Conservation (phyloP, 768 basidiomycete species). For the Tricholoma saponaceum region DNA sequence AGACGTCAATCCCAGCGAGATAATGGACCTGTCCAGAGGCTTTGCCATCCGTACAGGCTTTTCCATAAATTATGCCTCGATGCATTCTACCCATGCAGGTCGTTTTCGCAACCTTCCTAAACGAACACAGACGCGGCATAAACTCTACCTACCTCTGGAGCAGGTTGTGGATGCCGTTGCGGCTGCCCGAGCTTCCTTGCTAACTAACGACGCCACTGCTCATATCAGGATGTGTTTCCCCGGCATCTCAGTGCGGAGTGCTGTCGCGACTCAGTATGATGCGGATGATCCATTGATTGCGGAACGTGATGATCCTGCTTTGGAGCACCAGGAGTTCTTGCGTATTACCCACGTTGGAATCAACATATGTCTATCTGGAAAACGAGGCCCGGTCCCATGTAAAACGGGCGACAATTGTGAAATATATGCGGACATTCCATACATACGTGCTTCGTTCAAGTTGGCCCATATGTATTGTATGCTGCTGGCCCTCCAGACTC, state of each 20-base stretch:
- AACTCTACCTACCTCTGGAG: slow-evolving; percentile 53
- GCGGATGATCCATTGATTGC: slow-evolving; percentile 61
- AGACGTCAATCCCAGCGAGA: slow-evolving; percentile 75
- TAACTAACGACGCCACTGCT: slow-evolving; percentile 32
- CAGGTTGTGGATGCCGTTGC: slow-evolving; percentile 40
- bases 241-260: slow-evolving; percentile 52
- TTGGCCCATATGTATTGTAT: slow-evolving; percentile 67
- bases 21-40: slow-evolving; percentile 64
- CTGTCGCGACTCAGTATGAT: slow-evolving; percentile 62
- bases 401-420: slow-evolving; percentile 38
- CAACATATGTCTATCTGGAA: slow-evolving; percentile 25
- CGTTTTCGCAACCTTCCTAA: slow-evolving; percentile 31
- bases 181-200: slow-evolving; percentile 31
- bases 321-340: slow-evolving; percentile 42
- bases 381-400: slow-evolving; percentile 13
- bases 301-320: slow-evolving; percentile 46
- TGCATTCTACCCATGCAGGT: slow-evolving; percentile 35
- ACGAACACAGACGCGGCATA: slow-evolving; percentile 43
- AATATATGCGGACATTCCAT: slow-evolving; percentile 46
- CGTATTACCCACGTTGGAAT: slow-evolving; percentile 28
- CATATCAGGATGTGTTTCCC: slow-evolving; percentile 41
- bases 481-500: slow-evolving; percentile 56
- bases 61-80: slow-evolving; percentile 51
- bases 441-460: slow-evolving; percentile 48
- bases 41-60: slow-evolving; percentile 54